Evolutionary conservation across 2,329 filamentous ascomycete species (phyloP), one percentile per base, ranked within the genome.

Genomic region (Aspergillus sp.): DNA sequence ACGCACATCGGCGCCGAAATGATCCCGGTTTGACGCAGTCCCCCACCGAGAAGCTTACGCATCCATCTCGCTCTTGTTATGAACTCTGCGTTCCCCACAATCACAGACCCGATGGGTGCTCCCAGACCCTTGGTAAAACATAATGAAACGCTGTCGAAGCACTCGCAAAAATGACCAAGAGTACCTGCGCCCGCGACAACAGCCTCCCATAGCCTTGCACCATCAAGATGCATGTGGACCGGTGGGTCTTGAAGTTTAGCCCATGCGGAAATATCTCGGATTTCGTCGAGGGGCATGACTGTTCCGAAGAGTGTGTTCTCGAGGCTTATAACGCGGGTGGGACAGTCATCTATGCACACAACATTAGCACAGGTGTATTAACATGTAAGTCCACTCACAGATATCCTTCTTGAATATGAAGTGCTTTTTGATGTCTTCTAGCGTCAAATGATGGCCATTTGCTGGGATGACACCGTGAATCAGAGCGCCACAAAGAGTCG

Each of bases 251-350:
- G 36, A 8, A 13, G 4, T 2, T 78, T 80, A 2, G 87, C 90
- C 78, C 88, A 95, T 0, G 77, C 77, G 0, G 85, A 81, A 68
- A 95, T 94, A 47, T 82, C 80, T 60, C 78, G 80, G 8, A 87
- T 82, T 72, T 94, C 90, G 2, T 77, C 76, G 1, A 94, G 80
- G 0, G 91, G 91, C 80, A 89, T 88, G 39, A 95, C 80, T 61
- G 86, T 86, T 39, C 91, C 91, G 52, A 84, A 84, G 54, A 94
- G 82, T 1, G 91, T 95, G 72, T 94, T 93, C 71, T 95, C 91
- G 25, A 95, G 81, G 62, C 83, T 86, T 65, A 95, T 90, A 42
- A 94, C 84, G 25, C 83, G 83, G 0, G 91, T 94, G 0, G 91
- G 90, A 69, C 88, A 90, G 15, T 81, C 80, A 72, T 93, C 89